A percentile compares a stretch with the other conserved stretches of the same genome.
Conservation (phyloP, 306 rosid genomes). For the Clitoria ternatea region DNA sequence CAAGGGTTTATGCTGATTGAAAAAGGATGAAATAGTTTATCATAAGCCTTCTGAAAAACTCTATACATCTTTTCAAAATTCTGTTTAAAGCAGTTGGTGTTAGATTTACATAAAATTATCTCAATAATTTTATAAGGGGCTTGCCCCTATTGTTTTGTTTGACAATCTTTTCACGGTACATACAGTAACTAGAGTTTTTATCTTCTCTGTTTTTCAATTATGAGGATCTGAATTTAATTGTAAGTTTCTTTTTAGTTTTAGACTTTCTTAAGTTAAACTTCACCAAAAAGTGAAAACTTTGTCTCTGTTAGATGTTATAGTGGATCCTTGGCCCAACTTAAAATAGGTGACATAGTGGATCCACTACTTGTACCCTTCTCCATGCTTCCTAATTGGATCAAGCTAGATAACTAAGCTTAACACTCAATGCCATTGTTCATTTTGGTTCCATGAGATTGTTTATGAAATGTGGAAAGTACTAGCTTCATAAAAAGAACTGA, state of each 20-base stretch:
- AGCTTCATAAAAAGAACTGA: background rate
- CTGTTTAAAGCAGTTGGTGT: background rate
- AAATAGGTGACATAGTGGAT: background rate
- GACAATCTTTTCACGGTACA: background rate
- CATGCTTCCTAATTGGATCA: background rate
- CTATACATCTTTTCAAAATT: background rate
- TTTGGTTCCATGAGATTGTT: background rate
- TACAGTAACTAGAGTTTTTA: background rate
- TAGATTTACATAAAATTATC: background rate
- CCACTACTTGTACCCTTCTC: background rate
- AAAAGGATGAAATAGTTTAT: background rate
- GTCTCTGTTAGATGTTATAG: background rate
- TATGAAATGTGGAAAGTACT: background rate
- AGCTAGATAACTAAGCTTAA: constrained; percentile 2
- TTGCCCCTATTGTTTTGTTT: background rate
- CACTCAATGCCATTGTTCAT: background rate
- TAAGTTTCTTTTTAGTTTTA: background rate
- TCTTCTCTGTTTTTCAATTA: background rate
- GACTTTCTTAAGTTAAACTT: background rate
- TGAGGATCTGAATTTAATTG: background rate
- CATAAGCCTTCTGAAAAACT: background rate
- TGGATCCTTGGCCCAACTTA: too few relatives aligned
- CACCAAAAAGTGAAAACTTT: background rate
- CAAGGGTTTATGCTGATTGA: background rate
- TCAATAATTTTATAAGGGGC: background rate